Evolutionary conservation across 1,284 basidiomycete genomes (phyloP), one percentile per base, ranked within the genome.

Genomic region (Ganoderma meredithae): DNA sequence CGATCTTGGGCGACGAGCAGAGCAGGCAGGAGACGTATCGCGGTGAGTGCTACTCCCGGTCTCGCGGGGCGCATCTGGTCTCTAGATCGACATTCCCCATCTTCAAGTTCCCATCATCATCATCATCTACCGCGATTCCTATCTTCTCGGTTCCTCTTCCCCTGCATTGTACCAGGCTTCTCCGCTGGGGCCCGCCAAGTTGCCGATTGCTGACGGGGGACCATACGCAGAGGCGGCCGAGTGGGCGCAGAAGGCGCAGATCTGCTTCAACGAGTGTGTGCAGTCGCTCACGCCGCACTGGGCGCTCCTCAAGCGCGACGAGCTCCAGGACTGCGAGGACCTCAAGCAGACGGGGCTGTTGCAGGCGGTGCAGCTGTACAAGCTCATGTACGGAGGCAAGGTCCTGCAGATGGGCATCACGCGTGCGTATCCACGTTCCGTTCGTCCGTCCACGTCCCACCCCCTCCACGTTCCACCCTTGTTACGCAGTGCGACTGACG

Each of bases 331-430:
- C 12, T 69, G 68, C 43, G 70, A 71, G 31, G 71, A 73, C 49
- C 66, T 76, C 36, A 47, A 67, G 67, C 53, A 73, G 62, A 62
- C 65, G 4, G 75, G 73, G n/a, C 71, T 76, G 40, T 65, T 75
- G 19, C 75, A 76, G 41, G 75, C 72, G 39, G 61, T 73, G 33
- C 66, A 70, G 68, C 62, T 75, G 40, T 74, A 74, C 69, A 71
- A 73, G 41, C 71, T 76, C 55, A 76, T 74, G 73, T 76, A 76
- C 61, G 75, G 75, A 62, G 75, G 75, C 22, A 71, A 70, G 55
- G 60, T 65, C 13, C 71, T 76, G 49, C 68, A 65, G 49, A 73
- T 75, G 68, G 75, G 75, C 60, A 76, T 76, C 69, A 72, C 72
- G 12, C 72, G 75, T 76, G 44, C 67, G 73, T 72, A 40, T n/a